Evolutionary conservation across 306 rosid genomes (phyloP).

Genomic region (Inga oerstediana): DNA sequence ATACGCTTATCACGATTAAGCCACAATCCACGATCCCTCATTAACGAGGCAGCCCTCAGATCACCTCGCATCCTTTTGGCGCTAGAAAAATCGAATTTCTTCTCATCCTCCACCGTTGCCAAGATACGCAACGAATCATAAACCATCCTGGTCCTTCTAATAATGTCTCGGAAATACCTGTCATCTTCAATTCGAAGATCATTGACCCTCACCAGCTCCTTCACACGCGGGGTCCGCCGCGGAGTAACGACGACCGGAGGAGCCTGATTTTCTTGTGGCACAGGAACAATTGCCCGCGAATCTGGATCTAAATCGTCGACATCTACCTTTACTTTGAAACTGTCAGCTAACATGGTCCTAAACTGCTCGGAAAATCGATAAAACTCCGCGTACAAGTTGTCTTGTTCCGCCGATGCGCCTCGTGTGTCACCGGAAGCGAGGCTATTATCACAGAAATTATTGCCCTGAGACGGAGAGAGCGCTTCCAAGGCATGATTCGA

Average conservation of each 20-base stretch:
- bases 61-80: slow-evolving; percentile 54
- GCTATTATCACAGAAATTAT: slow-evolving; percentile 25
- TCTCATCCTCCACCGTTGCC: slow-evolving; percentile 54
- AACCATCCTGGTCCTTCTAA: slow-evolving; percentile 71
- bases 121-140: slow-evolving; percentile 76
- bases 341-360: slow-evolving; percentile 48
- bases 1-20: slow-evolving; percentile 86
- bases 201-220: slow-evolving; percentile 77
- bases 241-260: slow-evolving; percentile 32
- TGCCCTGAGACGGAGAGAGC: slow-evolving; percentile 25
- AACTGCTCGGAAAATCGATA: slow-evolving; percentile 63
- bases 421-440: slow-evolving; percentile 40
- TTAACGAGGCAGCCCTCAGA: slow-evolving; percentile 59
- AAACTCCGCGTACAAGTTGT: slow-evolving; percentile 56
- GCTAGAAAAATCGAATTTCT: slow-evolving; percentile 28
- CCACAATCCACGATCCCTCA: slow-evolving; percentile 78
- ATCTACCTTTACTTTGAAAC: slow-evolving; percentile 36
- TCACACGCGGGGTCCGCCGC: slow-evolving; percentile 40
- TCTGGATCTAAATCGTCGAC: slow-evolving; percentile 45
- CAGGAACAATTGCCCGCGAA: slow-evolving; percentile 69
- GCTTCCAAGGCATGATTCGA: slow-evolving; percentile 35
- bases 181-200: slow-evolving; percentile 63
- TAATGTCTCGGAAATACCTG: slow-evolving; percentile 59
- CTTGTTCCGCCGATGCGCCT: slow-evolving; percentile 32
- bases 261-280: slow-evolving; percentile 44